Evolutionary conservation across 139 green algal genomes (phyloP).

Genomic region (Coccomyxa sp.): DNA sequence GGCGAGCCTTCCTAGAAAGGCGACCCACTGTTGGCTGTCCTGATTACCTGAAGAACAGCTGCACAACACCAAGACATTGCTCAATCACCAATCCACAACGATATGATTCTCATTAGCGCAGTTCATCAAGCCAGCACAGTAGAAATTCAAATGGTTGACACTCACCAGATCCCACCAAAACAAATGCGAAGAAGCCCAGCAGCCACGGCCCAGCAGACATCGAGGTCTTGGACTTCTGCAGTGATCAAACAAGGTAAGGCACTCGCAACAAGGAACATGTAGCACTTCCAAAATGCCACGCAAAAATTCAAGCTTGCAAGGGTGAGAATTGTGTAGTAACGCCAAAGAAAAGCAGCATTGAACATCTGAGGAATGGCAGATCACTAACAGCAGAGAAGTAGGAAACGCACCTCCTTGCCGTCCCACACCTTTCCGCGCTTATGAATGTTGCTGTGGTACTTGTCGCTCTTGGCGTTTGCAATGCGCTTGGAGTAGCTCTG

Average conservation of each 20-base stretch:
- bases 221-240: slow-evolving; percentile 23
- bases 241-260: background rate
- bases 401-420: background rate
- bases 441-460: slow-evolving; percentile 57
- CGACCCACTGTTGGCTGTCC: slow-evolving; percentile 17
- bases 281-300: background rate
- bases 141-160: background rate
- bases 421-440: slow-evolving; percentile 43
- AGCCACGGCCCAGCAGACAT: slow-evolving; percentile 57
- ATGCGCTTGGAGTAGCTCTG: slow-evolving; percentile 57
- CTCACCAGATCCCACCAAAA: slow-evolving; percentile 65
- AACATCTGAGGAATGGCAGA: background rate
- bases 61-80: slow-evolving; percentile 12
- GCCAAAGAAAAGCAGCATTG: background rate
- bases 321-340: background rate
- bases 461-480: slow-evolving; percentile 49
- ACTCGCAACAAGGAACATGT: background rate
- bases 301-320: background rate
- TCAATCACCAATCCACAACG: background rate
- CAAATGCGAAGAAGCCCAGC: slow-evolving; percentile 80
- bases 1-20: background rate
- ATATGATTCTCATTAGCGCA: background rate
- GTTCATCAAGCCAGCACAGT: background rate
- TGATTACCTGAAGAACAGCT: slow-evolving; percentile 30
- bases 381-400: background rate